phyloP scores from a whole-genome alignment of 257 asterid species.

The Voacanga thouarsii region DNA sequence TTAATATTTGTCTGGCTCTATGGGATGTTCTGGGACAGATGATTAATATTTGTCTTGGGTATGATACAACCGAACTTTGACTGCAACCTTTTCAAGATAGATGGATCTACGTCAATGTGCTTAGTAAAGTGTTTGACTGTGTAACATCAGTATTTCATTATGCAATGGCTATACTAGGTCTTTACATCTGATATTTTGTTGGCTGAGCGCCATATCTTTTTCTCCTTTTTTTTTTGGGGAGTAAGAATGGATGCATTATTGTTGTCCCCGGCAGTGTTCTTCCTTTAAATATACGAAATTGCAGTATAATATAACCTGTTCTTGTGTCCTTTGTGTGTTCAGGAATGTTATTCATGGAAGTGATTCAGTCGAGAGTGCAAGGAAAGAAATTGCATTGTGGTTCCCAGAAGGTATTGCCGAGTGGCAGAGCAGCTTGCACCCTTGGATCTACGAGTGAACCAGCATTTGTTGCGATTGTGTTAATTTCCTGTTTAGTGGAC shows the following conservation, averaged over 20 bases:
- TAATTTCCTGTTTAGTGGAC: background rate
- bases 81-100: background rate
- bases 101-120: background rate
- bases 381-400: slow-evolving; percentile 95
- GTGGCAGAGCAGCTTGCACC: slow-evolving; percentile 83
- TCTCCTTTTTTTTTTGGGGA: no score
- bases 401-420: slow-evolving; percentile 86
- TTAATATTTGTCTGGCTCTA: no score
- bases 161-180: background rate
- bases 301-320: background rate
- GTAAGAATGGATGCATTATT: no score
- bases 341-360: slow-evolving; percentile 96
- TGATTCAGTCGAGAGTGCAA: slow-evolving; percentile 85
- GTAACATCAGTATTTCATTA: background rate
- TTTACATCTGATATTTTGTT: background rate
- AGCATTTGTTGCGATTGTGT: background rate
- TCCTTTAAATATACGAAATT: no score
- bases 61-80: background rate
- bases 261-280: no score
- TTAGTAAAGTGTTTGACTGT: background rate
- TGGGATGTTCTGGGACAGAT: no score
- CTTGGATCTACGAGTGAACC: slow-evolving; percentile 80
- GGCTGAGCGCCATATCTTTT: background rate
- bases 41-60: background rate
- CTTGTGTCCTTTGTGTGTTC: slow-evolving; percentile 20